Percentiles rank a stretch among this genome's conserved stretches.
phyloP scores from a whole-genome alignment of 495 filamentous ascomycete genomes.

The Polyplosphaeria fusca region DNA sequence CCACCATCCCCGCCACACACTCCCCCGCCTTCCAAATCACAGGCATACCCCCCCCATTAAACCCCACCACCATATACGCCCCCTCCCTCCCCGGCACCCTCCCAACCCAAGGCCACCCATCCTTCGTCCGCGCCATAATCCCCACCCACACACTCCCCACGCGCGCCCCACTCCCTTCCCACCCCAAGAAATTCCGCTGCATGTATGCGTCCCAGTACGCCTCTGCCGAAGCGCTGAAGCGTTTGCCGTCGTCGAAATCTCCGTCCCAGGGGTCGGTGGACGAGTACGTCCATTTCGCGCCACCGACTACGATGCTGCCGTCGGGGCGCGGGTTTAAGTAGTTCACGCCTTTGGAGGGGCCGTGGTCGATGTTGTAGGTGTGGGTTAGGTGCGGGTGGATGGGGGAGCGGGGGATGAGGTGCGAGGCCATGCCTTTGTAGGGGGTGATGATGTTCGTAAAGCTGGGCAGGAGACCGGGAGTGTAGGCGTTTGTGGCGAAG shows the following conservation, averaged over 20 bases:
- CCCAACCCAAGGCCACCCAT: constrained; percentile 47
- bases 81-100: constrained; percentile 44
- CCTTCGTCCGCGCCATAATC: constrained; percentile 40
- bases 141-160: constrained; percentile 53
- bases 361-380: constrained; percentile 31
- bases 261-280: constrained; percentile 48
- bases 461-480: constrained; percentile 53
- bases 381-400: constrained; percentile 5
- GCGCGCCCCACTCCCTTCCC: constrained; percentile 48
- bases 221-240: constrained; percentile 38
- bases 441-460: constrained; percentile 62
- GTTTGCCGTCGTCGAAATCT: constrained; percentile 48
- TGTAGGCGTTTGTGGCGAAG: constrained; percentile 72
- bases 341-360: constrained; percentile 30
- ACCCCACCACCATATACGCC: constrained; percentile 51
- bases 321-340: constrained; percentile 54
- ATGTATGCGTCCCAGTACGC: constrained; percentile 51
- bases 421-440: constrained; percentile 60
- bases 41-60: constrained; percentile 57
- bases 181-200: constrained; percentile 48
- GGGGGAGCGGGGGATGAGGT: constrained; percentile 50
- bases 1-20: constrained; percentile 51
- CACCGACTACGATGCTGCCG: constrained; percentile 54
- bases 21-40: constrained; percentile 46
- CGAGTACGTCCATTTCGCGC: constrained; percentile 44